Evolutionary conservation across 1,139 yeast genomes (phyloP).

Genomic region (Candida frijolesensis): DNA sequence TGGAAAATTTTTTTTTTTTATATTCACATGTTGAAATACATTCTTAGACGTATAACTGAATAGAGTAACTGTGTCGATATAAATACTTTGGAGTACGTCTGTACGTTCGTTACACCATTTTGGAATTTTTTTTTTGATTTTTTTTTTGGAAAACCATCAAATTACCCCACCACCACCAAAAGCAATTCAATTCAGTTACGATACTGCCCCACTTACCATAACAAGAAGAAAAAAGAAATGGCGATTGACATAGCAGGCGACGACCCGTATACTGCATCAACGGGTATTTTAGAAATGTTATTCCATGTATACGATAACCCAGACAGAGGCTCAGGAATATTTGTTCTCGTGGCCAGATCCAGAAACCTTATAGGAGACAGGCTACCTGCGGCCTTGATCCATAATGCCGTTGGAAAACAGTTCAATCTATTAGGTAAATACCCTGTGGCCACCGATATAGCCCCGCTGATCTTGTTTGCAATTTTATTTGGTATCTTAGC

Average conservation of each 20-base stretch:
- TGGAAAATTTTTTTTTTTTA: too few species aligned
- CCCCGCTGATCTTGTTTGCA: slow-evolving; percentile 34
- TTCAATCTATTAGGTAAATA: slow-evolving; percentile 38
- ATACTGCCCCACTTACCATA: neutral
- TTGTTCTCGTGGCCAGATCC: slow-evolving; percentile 19
- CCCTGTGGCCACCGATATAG: slow-evolving; percentile 30
- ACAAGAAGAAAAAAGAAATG: neutral
- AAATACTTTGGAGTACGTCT: too few species aligned
- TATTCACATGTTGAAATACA: too few species aligned
- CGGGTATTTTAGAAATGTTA: slow-evolving; percentile 5
- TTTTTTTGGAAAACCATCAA: neutral
- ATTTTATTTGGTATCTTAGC: slow-evolving; percentile 29
- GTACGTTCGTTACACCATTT: neutral
- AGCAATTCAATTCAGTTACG: neutral
- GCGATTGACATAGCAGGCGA: neutral
- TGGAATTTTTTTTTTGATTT: neutral
- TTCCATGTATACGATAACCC: slow-evolving; percentile 6
- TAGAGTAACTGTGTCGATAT: too few species aligned
- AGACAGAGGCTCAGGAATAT: slow-evolving; percentile 12
- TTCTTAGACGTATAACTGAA: too few species aligned
- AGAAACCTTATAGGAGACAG: slow-evolving; percentile 25
- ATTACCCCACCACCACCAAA: neutral
- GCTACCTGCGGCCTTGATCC: slow-evolving; percentile 22
- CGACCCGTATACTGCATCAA: slow-evolving; percentile 7
- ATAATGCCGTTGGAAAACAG: slow-evolving; percentile 24